A percentile compares a stretch with the other conserved stretches of the same genome.
These are phyloP conservation scores for Iris macrosiphon DNA, from an alignment of 106 monocot genomes.

Conservation along the genomic window DNA sequence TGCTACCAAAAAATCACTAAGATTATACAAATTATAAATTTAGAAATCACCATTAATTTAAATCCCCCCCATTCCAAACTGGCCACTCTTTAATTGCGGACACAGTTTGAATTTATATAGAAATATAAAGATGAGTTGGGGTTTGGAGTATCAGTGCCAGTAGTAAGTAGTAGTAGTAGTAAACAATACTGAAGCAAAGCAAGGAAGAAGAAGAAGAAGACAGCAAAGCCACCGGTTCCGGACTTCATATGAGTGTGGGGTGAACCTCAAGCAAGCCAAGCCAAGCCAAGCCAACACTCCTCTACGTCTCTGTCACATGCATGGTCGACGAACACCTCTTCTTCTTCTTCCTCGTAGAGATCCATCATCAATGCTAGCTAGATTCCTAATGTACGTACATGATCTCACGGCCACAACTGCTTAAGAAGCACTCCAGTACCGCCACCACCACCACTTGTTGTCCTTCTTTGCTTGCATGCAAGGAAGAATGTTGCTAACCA, in stretches of 20 bases:
- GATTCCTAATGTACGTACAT: neutral
- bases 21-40: no score
- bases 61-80: neutral
- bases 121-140: no score
- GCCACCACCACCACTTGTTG: neutral
- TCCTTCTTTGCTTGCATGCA: neutral
- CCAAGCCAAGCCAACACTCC: neutral
- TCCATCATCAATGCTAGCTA: neutral
- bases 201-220: neutral
- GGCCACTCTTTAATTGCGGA: neutral
- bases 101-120: no score
- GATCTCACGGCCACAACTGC: no score
- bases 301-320: constrained; percentile 25
- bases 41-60: neutral
- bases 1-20: no score
- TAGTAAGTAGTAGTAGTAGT: no score
- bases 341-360: neutral
- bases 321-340: neutral
- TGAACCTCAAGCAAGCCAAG: constrained; percentile 21
- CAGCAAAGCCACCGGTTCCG: constrained; percentile 12
- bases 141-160: no score
- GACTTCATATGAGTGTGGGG: constrained; percentile 13
- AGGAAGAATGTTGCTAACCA: no score
- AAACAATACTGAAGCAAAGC: neutral
- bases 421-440: neutral